Percentiles rank a stretch among this genome's conserved stretches.
Evolutionary conservation across 1,284 basidiomycete species (phyloP).

Genomic region (Pholiota adiposa): DNA sequence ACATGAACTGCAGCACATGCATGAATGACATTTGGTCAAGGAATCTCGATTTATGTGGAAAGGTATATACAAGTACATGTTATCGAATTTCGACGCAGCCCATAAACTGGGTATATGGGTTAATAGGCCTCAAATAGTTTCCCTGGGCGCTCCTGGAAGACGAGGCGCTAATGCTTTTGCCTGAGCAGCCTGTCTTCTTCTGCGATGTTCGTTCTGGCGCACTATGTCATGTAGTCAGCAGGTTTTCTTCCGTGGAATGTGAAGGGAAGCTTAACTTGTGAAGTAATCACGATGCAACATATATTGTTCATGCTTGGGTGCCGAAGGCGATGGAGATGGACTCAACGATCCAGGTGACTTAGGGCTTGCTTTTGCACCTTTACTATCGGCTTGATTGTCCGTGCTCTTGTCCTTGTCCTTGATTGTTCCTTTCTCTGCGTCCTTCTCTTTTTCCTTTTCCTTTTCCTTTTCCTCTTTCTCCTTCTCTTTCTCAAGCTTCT

Average conservation of each 20-base stretch:
- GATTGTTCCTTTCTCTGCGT: conserved; percentile 5
- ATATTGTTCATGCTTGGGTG: conserved; percentile 56
- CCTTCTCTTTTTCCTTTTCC: conserved; percentile 32
- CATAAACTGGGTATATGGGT: neutral
- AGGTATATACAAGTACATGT: too few species aligned
- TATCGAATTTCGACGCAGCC: too few species aligned
- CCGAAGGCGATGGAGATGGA: conserved; percentile 27
- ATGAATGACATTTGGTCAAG: too few species aligned
- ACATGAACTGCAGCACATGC: too few species aligned
- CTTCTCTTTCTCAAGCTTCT: conserved; percentile 58
- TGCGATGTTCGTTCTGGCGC: conserved; percentile 60
- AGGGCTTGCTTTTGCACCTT: conserved; percentile 13
- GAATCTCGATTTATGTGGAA: too few species aligned
- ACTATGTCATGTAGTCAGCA: conserved; percentile 37
- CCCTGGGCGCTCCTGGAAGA: conserved; percentile 52
- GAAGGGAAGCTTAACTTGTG: conserved; percentile 41
- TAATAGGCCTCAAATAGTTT: conserved; percentile 19
- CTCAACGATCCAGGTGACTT: conserved; percentile 22
- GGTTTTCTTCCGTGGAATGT: neutral
- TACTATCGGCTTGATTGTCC: neutral
- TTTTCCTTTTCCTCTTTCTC: conserved; percentile 45
- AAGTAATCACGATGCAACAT: conserved; percentile 64
- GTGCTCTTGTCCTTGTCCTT: conserved; percentile 30
- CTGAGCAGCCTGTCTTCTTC: conserved; percentile 56
- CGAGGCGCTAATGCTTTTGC: conserved; percentile 61